Evolutionary conservation across 768 basidiomycete genomes (phyloP).

Genomic region (Naematelia aurantialba): DNA sequence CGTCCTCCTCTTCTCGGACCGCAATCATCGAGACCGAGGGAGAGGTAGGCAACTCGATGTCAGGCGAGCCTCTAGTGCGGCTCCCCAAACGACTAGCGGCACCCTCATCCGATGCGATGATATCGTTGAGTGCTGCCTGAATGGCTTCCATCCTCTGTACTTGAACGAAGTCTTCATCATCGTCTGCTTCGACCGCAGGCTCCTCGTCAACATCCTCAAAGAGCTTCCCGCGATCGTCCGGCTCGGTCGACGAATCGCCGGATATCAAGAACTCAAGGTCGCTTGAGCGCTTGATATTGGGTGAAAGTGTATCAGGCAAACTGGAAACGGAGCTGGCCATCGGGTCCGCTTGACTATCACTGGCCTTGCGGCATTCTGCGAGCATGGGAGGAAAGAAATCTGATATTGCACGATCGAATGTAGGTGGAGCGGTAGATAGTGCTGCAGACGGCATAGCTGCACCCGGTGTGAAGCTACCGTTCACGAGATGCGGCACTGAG

Average conservation of each 20-base stretch:
- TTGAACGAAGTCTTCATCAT: conserved; percentile 60
- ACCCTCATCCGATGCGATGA: conserved; percentile 76
- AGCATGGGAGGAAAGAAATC: conserved; percentile 5
- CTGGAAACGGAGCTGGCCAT: not conserved
- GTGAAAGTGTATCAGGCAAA: conserved; percentile 20
- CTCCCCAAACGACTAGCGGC: conserved; percentile 4
- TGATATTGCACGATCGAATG: conserved; percentile 14
- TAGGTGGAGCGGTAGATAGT: conserved; percentile 22
- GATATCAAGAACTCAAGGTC: conserved; percentile 42
- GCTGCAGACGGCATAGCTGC: conserved; percentile 13
- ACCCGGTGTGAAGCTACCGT: conserved; percentile 23
- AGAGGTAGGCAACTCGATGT: conserved; percentile 7
- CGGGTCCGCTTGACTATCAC: not conserved
- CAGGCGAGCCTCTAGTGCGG: not conserved
- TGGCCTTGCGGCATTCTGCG: conserved; percentile 5
- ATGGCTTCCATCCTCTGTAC: conserved; percentile 90
- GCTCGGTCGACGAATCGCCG: conserved; percentile 1
- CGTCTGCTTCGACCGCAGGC: conserved; percentile 16
- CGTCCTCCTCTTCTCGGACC: not conserved
- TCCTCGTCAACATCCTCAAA: conserved; percentile 75
- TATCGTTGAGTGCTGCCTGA: conserved; percentile 90
- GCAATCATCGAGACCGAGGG: conserved; percentile 27
- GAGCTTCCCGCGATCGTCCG: conserved; percentile 56
- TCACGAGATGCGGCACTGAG: conserved; percentile 6
- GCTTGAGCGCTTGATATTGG: conserved; percentile 10